These are phyloP conservation scores for Mycena rebaudengoi DNA, from an alignment of 768 basidiomycete species.

Conservation along the genomic window DNA sequence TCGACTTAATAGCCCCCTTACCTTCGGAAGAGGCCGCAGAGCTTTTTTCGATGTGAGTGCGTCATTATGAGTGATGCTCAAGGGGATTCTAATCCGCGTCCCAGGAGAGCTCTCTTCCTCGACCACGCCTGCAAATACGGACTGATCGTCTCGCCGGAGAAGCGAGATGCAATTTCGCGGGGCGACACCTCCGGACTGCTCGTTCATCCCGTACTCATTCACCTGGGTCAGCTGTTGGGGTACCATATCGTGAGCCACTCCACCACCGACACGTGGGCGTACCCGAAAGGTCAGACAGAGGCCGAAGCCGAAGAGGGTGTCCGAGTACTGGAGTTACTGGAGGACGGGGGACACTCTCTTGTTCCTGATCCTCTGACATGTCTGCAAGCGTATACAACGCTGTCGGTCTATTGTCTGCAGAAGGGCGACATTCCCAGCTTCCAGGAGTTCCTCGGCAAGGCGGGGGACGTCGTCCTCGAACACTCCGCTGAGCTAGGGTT, in stretches of 20 bases:
- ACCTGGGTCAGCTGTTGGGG: conserved; percentile 6
- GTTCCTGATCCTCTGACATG: conserved; percentile 3
- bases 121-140: conserved; percentile 24
- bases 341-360: not conserved
- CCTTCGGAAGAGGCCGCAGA: too few species aligned
- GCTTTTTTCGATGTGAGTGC: not conserved
- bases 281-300: not conserved
- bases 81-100: not conserved
- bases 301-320: conserved; percentile 9
- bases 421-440: conserved; percentile 15
- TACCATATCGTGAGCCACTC: too few species aligned
- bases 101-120: conserved; percentile 11
- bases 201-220: conserved; percentile 9
- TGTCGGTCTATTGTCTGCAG: conserved; percentile 8
- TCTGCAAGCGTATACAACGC: conserved; percentile 13
- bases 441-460: conserved; percentile 10
- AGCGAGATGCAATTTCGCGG: conserved; percentile 5
- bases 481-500: conserved; percentile 8
- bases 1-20: too few species aligned
- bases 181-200: conserved; percentile 9
- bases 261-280: conserved; percentile 6
- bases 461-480: conserved; percentile 2
- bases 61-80: not conserved
- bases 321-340: conserved; percentile 1
- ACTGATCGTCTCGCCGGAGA: conserved; percentile 9